Evolutionary conservation across 768 basidiomycete genomes (phyloP).

Genomic region (Dioszegia aurantiaca): DNA sequence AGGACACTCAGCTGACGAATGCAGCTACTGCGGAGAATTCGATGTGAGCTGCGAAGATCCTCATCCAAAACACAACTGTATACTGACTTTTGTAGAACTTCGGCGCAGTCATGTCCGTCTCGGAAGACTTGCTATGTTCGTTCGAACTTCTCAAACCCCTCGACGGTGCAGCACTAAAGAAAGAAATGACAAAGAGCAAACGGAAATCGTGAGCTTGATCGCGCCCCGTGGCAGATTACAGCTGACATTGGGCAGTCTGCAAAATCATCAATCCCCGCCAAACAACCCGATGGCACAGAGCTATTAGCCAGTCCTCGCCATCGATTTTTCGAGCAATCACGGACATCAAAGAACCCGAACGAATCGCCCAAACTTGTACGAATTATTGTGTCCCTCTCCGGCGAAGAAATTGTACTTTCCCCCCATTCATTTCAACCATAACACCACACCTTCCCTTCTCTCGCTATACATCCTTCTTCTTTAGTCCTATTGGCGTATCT

Average conservation of each 20-base stretch:
- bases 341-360: background rate
- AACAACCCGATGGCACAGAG: constrained; percentile 51
- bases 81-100: constrained; percentile 38
- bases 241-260: constrained; percentile 32
- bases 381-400: background rate
- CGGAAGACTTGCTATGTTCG: constrained; percentile 93
- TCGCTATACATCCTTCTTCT: background rate
- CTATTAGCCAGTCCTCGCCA: too few species aligned
- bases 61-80: background rate
- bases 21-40: constrained; percentile 53
- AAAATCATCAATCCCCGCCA: constrained; percentile 53
- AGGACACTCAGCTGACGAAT: background rate
- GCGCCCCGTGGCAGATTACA: background rate
- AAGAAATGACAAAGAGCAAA: constrained; percentile 98
- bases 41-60: constrained; percentile 24
- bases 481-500: too few species aligned
- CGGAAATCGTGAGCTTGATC: constrained; percentile 74
- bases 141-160: constrained; percentile 95
- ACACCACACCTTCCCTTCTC: too few species aligned
- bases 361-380: background rate
- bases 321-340: background rate
- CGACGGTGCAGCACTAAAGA: constrained; percentile 87
- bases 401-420: background rate
- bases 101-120: constrained; percentile 67
- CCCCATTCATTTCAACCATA: too few species aligned